Conservation (phyloP, 2,329 filamentous ascomycete genomes). For the Trichoderma endophyticum region DNA sequence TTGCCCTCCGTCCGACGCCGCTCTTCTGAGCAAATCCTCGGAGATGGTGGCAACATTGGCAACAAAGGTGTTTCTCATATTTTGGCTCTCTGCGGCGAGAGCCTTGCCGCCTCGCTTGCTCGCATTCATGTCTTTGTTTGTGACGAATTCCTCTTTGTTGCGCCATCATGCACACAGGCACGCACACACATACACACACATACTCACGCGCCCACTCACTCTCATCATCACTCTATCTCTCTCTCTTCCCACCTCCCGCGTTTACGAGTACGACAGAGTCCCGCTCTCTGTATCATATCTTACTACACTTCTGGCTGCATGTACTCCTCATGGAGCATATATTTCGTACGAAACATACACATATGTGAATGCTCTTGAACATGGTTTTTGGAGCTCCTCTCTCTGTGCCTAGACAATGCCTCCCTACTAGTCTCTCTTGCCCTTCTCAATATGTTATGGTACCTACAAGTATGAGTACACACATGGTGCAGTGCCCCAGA, state of each 20-base stretch:
- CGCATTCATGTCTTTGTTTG: background rate
- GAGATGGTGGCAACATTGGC: constrained; percentile 4
- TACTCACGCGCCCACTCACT: background rate
- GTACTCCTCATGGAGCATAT: background rate
- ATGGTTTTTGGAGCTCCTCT: background rate
- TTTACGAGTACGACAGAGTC: background rate
- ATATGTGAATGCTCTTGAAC: background rate
- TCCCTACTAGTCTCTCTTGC: background rate
- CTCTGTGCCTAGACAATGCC: background rate
- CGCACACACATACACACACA: background rate
- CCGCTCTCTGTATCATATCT: background rate
- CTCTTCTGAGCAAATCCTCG: background rate
- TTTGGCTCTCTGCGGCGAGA: background rate
- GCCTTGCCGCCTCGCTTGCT: constrained; percentile 7
- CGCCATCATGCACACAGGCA: constrained; percentile 21
- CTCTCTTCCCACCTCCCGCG: background rate
- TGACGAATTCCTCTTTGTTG: constrained; percentile 19
- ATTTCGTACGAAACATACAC: background rate
- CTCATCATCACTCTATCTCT: background rate
- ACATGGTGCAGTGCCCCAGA: background rate
- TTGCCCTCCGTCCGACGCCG: background rate
- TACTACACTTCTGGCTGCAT: background rate
- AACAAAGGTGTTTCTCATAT: background rate
- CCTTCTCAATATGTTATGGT: background rate
- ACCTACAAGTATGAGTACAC: background rate